Conservation (phyloP, 2,329 filamentous ascomycete species). For the Aureobasidium mangrovei region DNA sequence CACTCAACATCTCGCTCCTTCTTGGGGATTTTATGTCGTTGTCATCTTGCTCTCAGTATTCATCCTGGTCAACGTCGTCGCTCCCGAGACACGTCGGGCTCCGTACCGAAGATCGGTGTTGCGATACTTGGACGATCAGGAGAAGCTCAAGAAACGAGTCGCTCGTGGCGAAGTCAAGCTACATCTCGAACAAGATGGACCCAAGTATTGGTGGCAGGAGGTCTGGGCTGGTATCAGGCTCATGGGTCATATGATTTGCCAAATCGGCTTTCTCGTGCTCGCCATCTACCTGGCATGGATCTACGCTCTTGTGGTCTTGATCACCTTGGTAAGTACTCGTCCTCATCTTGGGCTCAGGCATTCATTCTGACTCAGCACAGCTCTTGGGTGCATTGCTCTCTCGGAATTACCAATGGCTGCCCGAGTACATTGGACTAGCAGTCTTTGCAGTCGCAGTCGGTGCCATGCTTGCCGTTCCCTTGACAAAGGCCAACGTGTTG, state of each 20-base stretch:
- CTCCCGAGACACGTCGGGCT: slow-evolving; percentile 63
- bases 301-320: slow-evolving; percentile 64
- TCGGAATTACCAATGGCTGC: slow-evolving; percentile 54
- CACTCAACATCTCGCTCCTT: slow-evolving; percentile 55
- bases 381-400: slow-evolving; percentile 63
- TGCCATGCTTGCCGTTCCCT: slow-evolving; percentile 59
- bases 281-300: slow-evolving; percentile 70
- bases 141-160: slow-evolving; percentile 45
- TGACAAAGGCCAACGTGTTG: slow-evolving; percentile 63
- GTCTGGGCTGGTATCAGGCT: slow-evolving; percentile 61
- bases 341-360: neutral
- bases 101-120: slow-evolving; percentile 59
- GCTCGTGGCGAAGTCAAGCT: slow-evolving; percentile 68
- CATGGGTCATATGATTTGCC: slow-evolving; percentile 60
- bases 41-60: slow-evolving; percentile 58
- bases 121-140: slow-evolving; percentile 48
- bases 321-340: slow-evolving; percentile 51
- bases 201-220: slow-evolving; percentile 70
- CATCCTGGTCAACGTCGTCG: slow-evolving; percentile 60
- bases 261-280: slow-evolving; percentile 64
- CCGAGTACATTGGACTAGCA: slow-evolving; percentile 58
- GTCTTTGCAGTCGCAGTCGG: slow-evolving; percentile 60
- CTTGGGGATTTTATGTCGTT: slow-evolving; percentile 69
- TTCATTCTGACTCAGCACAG: slow-evolving; percentile 23
- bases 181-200: slow-evolving; percentile 62